Conservation (phyloP, 202 grass and related monocot species). For the Setaria italica region DNA sequence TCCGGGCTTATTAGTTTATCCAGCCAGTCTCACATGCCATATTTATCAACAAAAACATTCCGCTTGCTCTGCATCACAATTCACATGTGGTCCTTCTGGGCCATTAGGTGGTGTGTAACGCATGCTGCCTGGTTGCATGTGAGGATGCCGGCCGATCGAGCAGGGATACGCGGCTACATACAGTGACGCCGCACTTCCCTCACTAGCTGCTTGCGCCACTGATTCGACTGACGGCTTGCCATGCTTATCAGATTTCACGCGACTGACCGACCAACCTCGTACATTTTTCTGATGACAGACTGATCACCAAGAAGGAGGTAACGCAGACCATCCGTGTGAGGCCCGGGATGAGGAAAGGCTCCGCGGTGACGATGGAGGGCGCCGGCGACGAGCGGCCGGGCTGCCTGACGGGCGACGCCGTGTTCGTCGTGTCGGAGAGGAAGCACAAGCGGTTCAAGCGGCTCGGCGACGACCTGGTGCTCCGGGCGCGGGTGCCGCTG, state of each 20-base stretch:
- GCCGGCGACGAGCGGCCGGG: slow-evolving; percentile 82
- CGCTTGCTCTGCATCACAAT: slow-evolving; percentile 23
- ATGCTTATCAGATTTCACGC: not conserved
- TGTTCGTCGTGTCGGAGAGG: slow-evolving; percentile 62
- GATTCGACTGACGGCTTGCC: slow-evolving; percentile 33
- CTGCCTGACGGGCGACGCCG: slow-evolving; percentile 67
- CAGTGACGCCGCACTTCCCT: slow-evolving; percentile 47
- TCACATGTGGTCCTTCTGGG: slow-evolving; percentile 45
- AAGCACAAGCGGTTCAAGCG: slow-evolving; percentile 78
- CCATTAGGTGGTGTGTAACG: slow-evolving; percentile 47
- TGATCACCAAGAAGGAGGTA: slow-evolving; percentile 72
- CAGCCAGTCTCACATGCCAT: not conserved
- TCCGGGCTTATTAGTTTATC: not conserved
- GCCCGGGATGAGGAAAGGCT: slow-evolving; percentile 83
- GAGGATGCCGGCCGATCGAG: slow-evolving; percentile 43
- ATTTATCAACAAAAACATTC: slow-evolving; percentile 29
- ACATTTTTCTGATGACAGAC: slow-evolving; percentile 34
- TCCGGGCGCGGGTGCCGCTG: slow-evolving; percentile 76
- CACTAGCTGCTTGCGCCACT: not conserved
- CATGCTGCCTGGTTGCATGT: slow-evolving; percentile 48
- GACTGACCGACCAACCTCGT: not conserved
- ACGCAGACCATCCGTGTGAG: slow-evolving; percentile 67
- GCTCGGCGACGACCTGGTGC: slow-evolving; percentile 77
- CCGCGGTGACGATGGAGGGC: slow-evolving; percentile 64
- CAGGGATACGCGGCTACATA: slow-evolving; percentile 27